Evolutionary conservation across 1,284 basidiomycete species (phyloP).

Genomic region (Vanrija sp.): DNA sequence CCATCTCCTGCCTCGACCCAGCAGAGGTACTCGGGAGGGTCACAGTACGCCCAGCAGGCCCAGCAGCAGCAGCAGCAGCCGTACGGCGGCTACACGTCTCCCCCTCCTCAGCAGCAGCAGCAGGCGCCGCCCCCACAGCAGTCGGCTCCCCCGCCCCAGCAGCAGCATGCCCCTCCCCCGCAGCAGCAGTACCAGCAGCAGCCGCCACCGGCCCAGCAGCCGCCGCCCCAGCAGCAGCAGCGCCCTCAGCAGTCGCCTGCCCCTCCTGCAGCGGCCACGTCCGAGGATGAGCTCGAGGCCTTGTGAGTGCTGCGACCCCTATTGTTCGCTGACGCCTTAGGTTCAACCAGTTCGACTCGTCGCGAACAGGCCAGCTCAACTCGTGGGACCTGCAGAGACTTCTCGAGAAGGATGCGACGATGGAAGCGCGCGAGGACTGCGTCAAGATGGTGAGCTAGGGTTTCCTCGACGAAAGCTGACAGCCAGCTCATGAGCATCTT

Average conservation of each 20-base stretch:
- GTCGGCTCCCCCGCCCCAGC: not conserved
- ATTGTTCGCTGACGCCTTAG: slow-evolving; percentile 18
- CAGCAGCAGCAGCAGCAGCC: not conserved
- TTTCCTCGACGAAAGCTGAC: not conserved
- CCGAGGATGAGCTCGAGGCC: slow-evolving; percentile 30
- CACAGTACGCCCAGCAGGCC: slow-evolving; percentile 3
- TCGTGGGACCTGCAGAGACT: slow-evolving; percentile 43
- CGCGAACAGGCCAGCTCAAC: slow-evolving; percentile 42
- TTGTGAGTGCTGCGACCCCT: slow-evolving; percentile 25
- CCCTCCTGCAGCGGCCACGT: slow-evolving; percentile 2
- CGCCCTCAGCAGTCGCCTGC: slow-evolving; percentile 11
- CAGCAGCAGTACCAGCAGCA: slow-evolving; percentile 11
- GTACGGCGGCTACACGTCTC: slow-evolving; percentile 1
- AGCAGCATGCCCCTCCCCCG: slow-evolving; percentile 7
- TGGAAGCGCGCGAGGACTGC: slow-evolving; percentile 48
- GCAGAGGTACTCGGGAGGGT: slow-evolving; percentile 6
- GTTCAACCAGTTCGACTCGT: slow-evolving; percentile 43
- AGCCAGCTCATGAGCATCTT: slow-evolving; percentile 43
- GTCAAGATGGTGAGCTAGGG: slow-evolving; percentile 47
- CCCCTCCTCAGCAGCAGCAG: slow-evolving; percentile 13
- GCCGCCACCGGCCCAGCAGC: slow-evolving; percentile 12
- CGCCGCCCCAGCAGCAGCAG: slow-evolving; percentile 15
- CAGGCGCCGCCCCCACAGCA: slow-evolving; percentile 3
- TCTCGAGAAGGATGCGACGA: slow-evolving; percentile 45
- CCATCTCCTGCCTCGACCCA: not conserved